phyloP scores from a whole-genome alignment of 2,329 filamentous ascomycete species.

The Penicillium carneum region DNA sequence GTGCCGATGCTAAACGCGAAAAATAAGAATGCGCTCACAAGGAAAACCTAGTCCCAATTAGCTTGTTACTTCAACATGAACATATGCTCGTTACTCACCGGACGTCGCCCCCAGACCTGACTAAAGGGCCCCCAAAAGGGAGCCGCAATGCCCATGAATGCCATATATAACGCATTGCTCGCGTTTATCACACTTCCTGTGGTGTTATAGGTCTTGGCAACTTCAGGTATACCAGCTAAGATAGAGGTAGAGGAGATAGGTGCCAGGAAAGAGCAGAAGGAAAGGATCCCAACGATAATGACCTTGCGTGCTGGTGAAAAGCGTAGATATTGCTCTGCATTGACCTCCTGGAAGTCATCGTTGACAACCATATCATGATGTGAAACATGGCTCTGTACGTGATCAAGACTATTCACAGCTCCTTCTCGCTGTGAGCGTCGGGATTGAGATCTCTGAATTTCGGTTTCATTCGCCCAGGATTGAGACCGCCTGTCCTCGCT shows the following conservation, averaged over 20 bases:
- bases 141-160: constrained; percentile 75
- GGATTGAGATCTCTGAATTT: constrained; percentile 26
- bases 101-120: constrained; percentile 67
- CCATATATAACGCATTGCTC: constrained; percentile 76
- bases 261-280: constrained; percentile 77
- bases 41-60: constrained; percentile 57
- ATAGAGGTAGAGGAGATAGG: constrained; percentile 78
- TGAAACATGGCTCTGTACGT: constrained; percentile 44
- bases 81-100: constrained; percentile 52
- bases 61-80: background rate
- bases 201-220: constrained; percentile 69
- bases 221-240: constrained; percentile 75
- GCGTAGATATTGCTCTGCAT: constrained; percentile 68
- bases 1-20: constrained; percentile 74
- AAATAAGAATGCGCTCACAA: constrained; percentile 69
- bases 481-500: constrained; percentile 25
- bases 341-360: constrained; percentile 50
- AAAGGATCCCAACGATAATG: constrained; percentile 71
- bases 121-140: constrained; percentile 77
- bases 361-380: constrained; percentile 42
- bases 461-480: constrained; percentile 19
- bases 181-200: constrained; percentile 74
- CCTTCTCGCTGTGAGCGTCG: constrained; percentile 20
- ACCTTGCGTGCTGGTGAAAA: constrained; percentile 69
- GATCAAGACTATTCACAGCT: constrained; percentile 39